A percentile compares a stretch with the other conserved stretches of the same genome.
Evolutionary conservation across 176 grass and related monocot species (phyloP).

Genomic region (Zizania latifolia): DNA sequence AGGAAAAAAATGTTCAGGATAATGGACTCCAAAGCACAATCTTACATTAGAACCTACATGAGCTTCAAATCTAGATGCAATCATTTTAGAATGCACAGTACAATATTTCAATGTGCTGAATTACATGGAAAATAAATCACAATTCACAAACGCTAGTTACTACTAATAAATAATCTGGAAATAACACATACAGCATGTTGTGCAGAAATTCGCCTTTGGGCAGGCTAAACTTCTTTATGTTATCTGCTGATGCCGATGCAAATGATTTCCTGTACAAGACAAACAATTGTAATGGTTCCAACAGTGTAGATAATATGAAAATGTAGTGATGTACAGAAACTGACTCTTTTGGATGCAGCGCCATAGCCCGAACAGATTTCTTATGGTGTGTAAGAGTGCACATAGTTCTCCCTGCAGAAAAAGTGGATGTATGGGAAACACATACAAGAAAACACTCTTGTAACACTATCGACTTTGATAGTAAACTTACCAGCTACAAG

Average conservation of each 20-base stretch:
- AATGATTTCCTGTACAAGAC: constrained; percentile 62
- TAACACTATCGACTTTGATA: neutral
- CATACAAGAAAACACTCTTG: neutral
- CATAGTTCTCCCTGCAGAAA: constrained; percentile 82
- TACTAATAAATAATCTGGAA: neutral
- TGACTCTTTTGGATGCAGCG: constrained; percentile 92
- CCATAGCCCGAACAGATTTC: constrained; percentile 93
- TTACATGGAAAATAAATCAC: neutral
- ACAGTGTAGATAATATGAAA: constrained; percentile 3
- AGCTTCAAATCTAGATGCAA: neutral
- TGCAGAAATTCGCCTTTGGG: constrained; percentile 96
- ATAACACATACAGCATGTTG: constrained; percentile 85
- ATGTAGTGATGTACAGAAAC: constrained; percentile 13
- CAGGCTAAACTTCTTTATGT: constrained; percentile 90
- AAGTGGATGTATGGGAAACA: constrained; percentile 22
- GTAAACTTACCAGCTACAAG: constrained; percentile 79
- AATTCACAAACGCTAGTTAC: neutral
- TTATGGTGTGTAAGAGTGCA: constrained; percentile 94
- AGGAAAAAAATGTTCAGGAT: neutral
- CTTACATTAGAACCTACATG: neutral
- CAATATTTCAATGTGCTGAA: neutral
- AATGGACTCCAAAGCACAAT: neutral
- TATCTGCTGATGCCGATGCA: constrained; percentile 94
- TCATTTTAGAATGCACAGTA: neutral
- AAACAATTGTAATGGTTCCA: neutral